phyloP scores from a whole-genome alignment of 768 basidiomycete genomes.

The Trametes punicea region DNA sequence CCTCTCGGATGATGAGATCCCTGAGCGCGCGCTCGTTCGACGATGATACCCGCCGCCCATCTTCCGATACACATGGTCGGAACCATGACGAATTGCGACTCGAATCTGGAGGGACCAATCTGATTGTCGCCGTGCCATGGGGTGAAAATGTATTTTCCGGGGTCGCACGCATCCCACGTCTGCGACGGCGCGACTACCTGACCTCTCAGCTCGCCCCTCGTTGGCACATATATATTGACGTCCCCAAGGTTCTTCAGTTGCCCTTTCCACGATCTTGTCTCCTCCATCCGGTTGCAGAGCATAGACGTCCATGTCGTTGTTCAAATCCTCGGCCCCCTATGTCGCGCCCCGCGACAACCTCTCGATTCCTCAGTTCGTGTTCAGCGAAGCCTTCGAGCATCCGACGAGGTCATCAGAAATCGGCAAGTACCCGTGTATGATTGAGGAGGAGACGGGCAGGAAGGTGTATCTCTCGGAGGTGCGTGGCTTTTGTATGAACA shows the following conservation, averaged over 20 bases:
- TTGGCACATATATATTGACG: background rate
- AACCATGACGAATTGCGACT: no score
- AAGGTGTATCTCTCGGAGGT: slow-evolving; percentile 17
- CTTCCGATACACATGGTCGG: no score
- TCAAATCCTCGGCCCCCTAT: background rate
- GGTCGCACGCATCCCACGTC: no score
- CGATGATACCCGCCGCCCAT: no score
- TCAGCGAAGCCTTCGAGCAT: slow-evolving; percentile 12
- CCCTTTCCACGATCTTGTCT: background rate
- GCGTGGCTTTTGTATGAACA: background rate
- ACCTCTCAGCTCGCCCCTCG: no score
- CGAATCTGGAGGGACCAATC: no score
- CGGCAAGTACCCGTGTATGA: slow-evolving; percentile 12
- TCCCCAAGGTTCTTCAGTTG: no score
- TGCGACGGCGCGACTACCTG: no score
- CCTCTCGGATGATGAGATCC: no score
- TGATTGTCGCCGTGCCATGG: no score
- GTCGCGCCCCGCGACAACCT: slow-evolving; percentile 17
- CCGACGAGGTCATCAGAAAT: slow-evolving; percentile 4
- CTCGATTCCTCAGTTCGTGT: slow-evolving; percentile 19
- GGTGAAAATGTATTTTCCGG: no score
- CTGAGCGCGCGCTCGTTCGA: no score
- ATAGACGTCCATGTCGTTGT: background rate
- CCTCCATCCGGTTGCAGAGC: background rate
- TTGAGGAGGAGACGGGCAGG: slow-evolving; percentile 19